Evolutionary conservation across 257 asterid species (phyloP).

Genomic region (Echites panduratus): DNA sequence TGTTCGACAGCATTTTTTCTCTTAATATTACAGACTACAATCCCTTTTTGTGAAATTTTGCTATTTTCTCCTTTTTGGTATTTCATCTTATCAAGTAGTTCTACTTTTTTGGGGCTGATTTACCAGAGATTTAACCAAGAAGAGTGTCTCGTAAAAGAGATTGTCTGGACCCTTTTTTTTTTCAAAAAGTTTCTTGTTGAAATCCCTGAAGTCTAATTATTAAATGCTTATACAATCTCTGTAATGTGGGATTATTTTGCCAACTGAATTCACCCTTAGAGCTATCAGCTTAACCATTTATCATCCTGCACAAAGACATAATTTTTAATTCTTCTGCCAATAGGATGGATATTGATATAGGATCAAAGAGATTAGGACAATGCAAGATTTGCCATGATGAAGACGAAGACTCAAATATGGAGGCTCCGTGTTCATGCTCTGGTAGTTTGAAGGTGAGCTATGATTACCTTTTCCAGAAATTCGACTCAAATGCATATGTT

Average conservation of each 20-base stretch:
- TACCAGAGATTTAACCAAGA: conserved; percentile 13
- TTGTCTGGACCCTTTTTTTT: neutral
- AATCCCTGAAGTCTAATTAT: neutral
- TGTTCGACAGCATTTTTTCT: neutral
- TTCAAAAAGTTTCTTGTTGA: neutral
- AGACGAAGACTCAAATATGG: conserved; percentile 76
- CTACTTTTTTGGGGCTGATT: conserved; percentile 12
- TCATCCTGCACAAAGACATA: conserved; percentile 20
- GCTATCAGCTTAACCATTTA: conserved; percentile 27
- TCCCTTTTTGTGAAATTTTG: neutral
- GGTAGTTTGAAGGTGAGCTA: conserved; percentile 79
- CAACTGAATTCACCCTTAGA: conserved; percentile 44
- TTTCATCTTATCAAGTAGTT: conserved; percentile 20
- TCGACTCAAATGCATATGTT: neutral
- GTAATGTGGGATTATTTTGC: conserved; percentile 42
- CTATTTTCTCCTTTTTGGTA: neutral
- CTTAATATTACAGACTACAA: neutral
- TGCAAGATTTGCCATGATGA: conserved; percentile 92
- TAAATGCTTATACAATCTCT: conserved; percentile 17
- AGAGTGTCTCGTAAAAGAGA: conserved; percentile 11
- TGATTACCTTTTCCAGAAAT: neutral
- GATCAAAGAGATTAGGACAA: conserved; percentile 42
- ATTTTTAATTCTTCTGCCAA: conserved; percentile 26
- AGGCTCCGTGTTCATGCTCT: conserved; percentile 77
- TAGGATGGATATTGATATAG: conserved; percentile 50